A percentile compares a stretch with the other conserved stretches of the same genome.
These are phyloP conservation scores for Saturnispora dispora DNA, from an alignment of 805 yeast species.

Conservation along the genomic window DNA sequence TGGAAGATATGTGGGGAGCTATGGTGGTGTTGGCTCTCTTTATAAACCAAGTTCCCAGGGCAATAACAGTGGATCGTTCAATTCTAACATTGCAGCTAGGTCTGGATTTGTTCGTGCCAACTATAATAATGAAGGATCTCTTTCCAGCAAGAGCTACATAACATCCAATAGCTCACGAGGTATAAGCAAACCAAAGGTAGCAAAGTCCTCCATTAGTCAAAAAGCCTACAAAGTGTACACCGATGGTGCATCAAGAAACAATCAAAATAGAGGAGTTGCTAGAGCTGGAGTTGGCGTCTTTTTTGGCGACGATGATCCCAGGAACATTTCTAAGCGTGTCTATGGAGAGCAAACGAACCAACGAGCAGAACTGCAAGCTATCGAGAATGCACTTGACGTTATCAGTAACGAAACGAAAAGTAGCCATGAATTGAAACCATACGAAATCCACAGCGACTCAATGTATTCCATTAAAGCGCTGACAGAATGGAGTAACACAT, in stretches of 20 bases:
- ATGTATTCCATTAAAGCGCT: constrained; percentile 50
- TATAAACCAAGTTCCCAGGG: background rate
- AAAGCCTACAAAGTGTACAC: constrained; percentile 38
- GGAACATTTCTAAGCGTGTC: constrained; percentile 50
- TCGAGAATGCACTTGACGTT: constrained; percentile 42
- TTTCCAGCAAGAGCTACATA: background rate
- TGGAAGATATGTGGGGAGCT: background rate
- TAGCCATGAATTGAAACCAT: constrained; percentile 15
- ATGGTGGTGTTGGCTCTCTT: background rate
- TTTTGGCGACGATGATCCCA: constrained; percentile 45
- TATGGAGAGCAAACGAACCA: constrained; percentile 60
- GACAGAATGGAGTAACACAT: constrained; percentile 45
- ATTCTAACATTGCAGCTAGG: background rate
- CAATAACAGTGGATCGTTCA: background rate
- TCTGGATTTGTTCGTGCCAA: background rate
- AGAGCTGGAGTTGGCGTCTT: constrained; percentile 70
- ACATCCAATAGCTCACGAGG: background rate
- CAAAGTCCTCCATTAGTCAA: background rate
- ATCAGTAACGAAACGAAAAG: constrained; percentile 29
- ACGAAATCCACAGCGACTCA: constrained; percentile 60
- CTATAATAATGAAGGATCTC: background rate
- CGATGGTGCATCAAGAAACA: constrained; percentile 69
- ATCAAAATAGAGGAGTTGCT: constrained; percentile 36
- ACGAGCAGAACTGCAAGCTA: constrained; percentile 70
- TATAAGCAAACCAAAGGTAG: background rate